These are phyloP conservation scores for Leccinum griseonigrum DNA, from an alignment of 1,284 basidiomycete genomes.

Conservation along the genomic window DNA sequence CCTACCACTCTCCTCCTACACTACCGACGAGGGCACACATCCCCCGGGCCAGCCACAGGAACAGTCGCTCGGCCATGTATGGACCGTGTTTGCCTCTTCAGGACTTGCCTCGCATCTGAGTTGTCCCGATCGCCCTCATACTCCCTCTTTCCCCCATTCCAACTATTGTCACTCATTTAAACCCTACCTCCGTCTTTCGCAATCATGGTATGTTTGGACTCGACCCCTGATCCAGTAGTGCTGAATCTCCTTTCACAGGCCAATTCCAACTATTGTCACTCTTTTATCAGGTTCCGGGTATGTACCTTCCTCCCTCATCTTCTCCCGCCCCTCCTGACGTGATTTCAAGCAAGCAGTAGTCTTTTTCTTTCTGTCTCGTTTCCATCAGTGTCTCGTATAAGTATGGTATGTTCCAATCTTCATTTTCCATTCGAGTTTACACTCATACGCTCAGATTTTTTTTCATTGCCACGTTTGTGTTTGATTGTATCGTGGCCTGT, in stretches of 20 bases:
- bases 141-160: background rate
- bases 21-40: conserved; percentile 6
- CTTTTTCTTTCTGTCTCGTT: background rate
- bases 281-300: conserved; percentile 9
- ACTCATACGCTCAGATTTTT: background rate
- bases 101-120: conserved; percentile 11
- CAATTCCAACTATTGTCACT: conserved; percentile 19
- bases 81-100: conserved; percentile 5
- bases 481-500: background rate
- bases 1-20: background rate
- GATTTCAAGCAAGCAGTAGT: background rate
- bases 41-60: background rate
- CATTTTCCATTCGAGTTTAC: background rate
- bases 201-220: conserved; percentile 5
- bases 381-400: background rate
- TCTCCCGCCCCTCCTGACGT: background rate
- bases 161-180: conserved; percentile 22
- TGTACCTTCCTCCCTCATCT: background rate
- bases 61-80: background rate
- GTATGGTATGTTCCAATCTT: background rate
- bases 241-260: background rate
- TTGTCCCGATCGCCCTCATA: background rate
- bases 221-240: background rate
- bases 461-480: background rate
- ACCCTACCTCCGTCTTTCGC: background rate